Base-by-base conservation (phyloP, 768 basidiomycete species). In the Kwoniella dendrophila region DNA sequence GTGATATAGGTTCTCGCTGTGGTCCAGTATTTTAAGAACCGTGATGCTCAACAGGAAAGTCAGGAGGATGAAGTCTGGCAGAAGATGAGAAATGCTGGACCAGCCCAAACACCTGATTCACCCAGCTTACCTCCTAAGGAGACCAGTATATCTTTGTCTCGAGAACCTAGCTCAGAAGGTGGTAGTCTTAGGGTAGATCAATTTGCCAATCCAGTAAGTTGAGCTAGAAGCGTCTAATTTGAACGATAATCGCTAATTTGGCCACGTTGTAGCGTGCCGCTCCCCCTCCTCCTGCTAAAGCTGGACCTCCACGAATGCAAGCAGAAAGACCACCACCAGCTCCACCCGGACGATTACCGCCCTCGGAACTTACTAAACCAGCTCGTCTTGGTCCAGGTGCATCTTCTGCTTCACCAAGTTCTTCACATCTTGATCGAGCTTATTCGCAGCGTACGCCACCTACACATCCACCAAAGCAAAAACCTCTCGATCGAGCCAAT, bases 1-100 rank as follows among this genome's bases (percentile, higher is more conserved):
- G 24, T 20, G 48, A 20, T 5, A 6, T 47, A 77, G 75, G 75
- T 78, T 18, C 92, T 94, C 86, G 96, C 97, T 74, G 95, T 98
- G 66, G 95, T 99, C 79, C 93, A 94, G 74, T 97, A 98, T 81
- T 98, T 96, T 79, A 95, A 98, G 73, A 90, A 93, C 33, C 38
- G 83, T 85, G 36, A 82, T 79, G 48, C 83, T 84, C 68, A 83
- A 83, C 75, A 86, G 34, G 49, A 61, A 26, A 60, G 63, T 38
- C 48, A 49, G 20, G 72, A 72, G 82, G 68, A 84, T 84, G 7
- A 89, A 87, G 70, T 73, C 84, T 83, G 63, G 66, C 56, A 63
- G 52, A 69, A 66, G 63, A 59, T 75, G 73, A 47, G 68, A 18
- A 65, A 72, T 51, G 71, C 63, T 3, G 73, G 68, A 8, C 75